Conservation (phyloP, 2,329 filamentous ascomycete species). For the Penicillium janthinellum region DNA sequence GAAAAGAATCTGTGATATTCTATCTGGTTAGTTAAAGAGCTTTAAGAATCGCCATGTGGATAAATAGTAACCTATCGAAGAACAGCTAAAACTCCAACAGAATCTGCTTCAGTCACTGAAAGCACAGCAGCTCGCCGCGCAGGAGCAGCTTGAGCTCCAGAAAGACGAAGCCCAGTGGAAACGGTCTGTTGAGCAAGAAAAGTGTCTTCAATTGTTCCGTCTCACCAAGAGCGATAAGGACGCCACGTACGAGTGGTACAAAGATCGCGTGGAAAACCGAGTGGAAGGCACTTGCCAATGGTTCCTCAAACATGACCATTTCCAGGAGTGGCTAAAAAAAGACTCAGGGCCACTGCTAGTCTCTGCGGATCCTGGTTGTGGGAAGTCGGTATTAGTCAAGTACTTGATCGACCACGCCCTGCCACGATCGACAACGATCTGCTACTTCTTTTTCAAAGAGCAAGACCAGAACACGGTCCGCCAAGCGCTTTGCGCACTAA, state of each 20-base stretch:
- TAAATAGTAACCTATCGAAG: too few relatives aligned
- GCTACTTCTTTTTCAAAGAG: neutral
- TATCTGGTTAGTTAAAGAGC: too few relatives aligned
- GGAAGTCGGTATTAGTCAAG: neutral
- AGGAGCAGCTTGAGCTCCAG: too few relatives aligned
- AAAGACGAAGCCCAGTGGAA: too few relatives aligned
- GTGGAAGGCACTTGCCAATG: neutral
- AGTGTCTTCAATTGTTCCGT: neutral
- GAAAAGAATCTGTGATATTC: too few relatives aligned
- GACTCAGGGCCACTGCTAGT: neutral
- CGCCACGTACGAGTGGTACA: neutral
- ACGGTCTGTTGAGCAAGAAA: neutral
- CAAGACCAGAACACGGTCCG: neutral
- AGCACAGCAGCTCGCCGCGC: too few relatives aligned
- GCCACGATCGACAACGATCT: neutral
- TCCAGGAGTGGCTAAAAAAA: neutral
- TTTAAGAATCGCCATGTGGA: too few relatives aligned
- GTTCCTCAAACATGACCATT: neutral
- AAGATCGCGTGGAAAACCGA: neutral
- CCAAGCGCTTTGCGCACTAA: neutral
- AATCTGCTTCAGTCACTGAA: too few relatives aligned
- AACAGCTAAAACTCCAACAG: too few relatives aligned
- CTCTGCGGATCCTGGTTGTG: neutral
- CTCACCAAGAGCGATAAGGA: neutral
- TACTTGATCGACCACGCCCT: neutral